Evolutionary conservation across 2,329 filamentous ascomycete species (phyloP).

Genomic region (Nemania sp.): DNA sequence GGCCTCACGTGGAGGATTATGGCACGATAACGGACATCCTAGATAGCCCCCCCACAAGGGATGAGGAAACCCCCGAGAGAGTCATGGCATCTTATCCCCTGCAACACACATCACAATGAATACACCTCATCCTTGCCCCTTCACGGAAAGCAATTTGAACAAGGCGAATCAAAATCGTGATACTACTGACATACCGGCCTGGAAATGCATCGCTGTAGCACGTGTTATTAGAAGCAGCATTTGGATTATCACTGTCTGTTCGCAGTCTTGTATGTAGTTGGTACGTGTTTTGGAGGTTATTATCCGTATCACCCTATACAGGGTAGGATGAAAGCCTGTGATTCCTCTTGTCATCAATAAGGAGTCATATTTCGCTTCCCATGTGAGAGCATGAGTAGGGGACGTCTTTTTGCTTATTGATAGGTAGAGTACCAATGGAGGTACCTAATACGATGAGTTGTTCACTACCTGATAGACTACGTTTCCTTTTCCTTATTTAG

Average conservation of each 20-base stretch:
- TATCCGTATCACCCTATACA: background rate
- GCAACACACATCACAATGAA: constrained; percentile 47
- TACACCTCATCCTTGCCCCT: constrained; percentile 42
- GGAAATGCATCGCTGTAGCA: constrained; percentile 18
- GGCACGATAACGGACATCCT: constrained; percentile 40
- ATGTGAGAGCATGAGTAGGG: background rate
- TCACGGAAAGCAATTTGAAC: constrained; percentile 26
- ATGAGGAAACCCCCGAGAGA: constrained; percentile 42
- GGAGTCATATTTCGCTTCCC: background rate
- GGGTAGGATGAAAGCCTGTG: background rate
- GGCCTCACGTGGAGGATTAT: constrained; percentile 41
- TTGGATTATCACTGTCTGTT: constrained; percentile 15
- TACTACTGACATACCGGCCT: constrained; percentile 26
- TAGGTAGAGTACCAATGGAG: background rate
- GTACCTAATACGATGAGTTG: background rate
- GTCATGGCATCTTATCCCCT: constrained; percentile 48
- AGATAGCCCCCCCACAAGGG: constrained; percentile 40
- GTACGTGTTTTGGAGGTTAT: background rate
- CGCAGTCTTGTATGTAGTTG: background rate
- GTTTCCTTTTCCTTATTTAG: background rate
- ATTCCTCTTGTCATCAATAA: background rate
- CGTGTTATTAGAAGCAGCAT: constrained; percentile 2
- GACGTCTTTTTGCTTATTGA: background rate
- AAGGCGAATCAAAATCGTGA: constrained; percentile 30
- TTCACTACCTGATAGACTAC: background rate